These are phyloP conservation scores for Talaromyces verruculosus DNA, from an alignment of 2,329 filamentous ascomycete species.

Conservation along the genomic window DNA sequence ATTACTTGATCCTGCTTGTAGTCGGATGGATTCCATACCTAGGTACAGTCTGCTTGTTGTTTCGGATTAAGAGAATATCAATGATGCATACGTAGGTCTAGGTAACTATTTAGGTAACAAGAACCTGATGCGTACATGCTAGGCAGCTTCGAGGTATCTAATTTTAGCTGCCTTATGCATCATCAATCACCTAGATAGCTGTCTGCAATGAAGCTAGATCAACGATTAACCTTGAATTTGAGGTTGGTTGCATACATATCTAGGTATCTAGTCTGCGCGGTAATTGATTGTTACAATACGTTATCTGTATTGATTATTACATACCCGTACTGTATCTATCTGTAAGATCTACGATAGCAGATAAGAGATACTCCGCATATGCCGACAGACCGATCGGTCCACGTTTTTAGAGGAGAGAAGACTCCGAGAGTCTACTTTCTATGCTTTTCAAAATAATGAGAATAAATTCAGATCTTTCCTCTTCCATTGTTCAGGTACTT, in stretches of 20 bases:
- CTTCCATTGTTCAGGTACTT: neutral
- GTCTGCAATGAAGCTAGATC: neutral
- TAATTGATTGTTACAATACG: constrained; percentile 2
- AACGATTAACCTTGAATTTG: neutral
- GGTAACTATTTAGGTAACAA: neutral
- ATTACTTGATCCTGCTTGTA: neutral
- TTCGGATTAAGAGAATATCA: neutral
- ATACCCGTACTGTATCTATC: neutral
- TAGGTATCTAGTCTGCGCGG: neutral
- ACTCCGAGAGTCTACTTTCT: neutral
- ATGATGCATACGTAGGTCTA: neutral
- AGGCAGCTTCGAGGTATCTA: neutral
- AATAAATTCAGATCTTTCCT: neutral
- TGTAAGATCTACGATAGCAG: neutral
- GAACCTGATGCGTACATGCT: neutral
- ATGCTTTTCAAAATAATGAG: neutral
- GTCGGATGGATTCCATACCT: too few species aligned
- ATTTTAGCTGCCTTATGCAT: neutral
- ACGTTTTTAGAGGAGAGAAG: neutral
- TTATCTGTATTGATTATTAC: neutral
- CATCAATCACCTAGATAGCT: neutral
- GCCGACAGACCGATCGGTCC: constrained; percentile 1
- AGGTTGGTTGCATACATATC: constrained; percentile 7
- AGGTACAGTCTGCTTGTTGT: neutral
- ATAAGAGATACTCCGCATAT: neutral